Conservation (phyloP, 495 filamentous ascomycete species). For the Aspergillus bridgeri region DNA sequence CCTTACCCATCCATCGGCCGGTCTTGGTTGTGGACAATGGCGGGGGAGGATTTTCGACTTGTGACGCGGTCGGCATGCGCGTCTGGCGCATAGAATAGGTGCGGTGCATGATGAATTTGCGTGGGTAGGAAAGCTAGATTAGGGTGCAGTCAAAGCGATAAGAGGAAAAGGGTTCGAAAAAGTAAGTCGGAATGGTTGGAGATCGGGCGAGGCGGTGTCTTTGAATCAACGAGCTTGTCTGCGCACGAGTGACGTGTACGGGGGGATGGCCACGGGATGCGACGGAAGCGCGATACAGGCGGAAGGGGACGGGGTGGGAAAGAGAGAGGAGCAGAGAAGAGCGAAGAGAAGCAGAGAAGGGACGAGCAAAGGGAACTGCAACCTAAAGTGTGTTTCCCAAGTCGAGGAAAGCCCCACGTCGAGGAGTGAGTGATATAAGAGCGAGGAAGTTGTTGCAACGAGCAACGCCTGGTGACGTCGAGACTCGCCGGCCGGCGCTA, state of each 20-base stretch:
- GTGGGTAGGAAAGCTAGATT: background rate
- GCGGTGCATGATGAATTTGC: conserved; percentile 70
- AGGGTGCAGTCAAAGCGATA: conserved; percentile 16
- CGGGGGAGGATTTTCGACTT: conserved; percentile 88
- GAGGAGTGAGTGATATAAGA: background rate
- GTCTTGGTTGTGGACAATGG: conserved; percentile 88
- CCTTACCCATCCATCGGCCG: conserved; percentile 79
- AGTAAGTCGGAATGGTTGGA: conserved; percentile 7
- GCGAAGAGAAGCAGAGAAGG: conserved; percentile 4
- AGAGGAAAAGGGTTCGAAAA: conserved; percentile 11
- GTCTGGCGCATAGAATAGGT: conserved; percentile 98
- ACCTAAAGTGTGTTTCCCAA: background rate
- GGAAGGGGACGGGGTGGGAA: conserved; percentile 17
- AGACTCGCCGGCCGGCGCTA: conserved; percentile 23
- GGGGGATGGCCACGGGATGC: conserved; percentile 25
- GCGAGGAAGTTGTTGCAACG: background rate
- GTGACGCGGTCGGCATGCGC: conserved; percentile 86
- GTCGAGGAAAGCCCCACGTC: background rate
- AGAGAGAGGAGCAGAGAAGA: background rate
- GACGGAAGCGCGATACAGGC: conserved; percentile 26
- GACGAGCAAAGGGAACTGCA: conserved; percentile 8
- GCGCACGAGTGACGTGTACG: conserved; percentile 44
- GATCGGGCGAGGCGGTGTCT: conserved; percentile 15
- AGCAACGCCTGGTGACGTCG: conserved; percentile 35
- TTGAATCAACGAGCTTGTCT: conserved; percentile 18